Evolutionary conservation across 768 basidiomycete species (phyloP), one percentile per base, ranked within the genome.

Genomic region (Pleurotus eryngii): DNA sequence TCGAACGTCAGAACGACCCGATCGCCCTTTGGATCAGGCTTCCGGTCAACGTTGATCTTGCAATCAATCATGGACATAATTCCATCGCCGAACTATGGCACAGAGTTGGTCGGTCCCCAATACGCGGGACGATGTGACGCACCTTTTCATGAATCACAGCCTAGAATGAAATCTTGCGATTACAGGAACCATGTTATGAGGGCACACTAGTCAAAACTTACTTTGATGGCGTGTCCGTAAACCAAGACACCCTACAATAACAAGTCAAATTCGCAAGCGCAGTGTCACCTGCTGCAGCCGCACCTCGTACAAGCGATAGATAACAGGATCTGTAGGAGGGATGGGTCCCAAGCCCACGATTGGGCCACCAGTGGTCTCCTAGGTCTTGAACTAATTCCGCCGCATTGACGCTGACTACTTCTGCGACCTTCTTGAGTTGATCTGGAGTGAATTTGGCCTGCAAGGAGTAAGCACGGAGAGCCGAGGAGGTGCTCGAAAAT

Each of bases 51-150:
- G 47, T 76, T 77, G 59, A 92, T 78, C 62, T 81, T 85, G 70
- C 90, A 92, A 68, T 92, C 90, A 57, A 92, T 90, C 87, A 92
- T 89, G 17, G 87, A 89, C 89, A 92, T 91, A 59, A 92, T 92
- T 4, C 90, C 90, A 64, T 92, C 90, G 4, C 90, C 90, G 60
- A 91, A 92, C 87, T 89, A 61, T 2, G 57, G 20, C 5, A 61
- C 24, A 45, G 48, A 57, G 9, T 9, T 27, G 17, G 15, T 47
- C 17, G 24, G n/a, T 46, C 2, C 57, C 37, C 24, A 43, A 37
- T 1, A 24, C 18, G 35, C 15, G 14, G 12, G 3, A 15, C 30
- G 26, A 6, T 18, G 46, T 24, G 40, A 48, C 55, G 27, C 14
- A 84, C 83, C 79, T 89, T 89, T 71, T 92, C 90, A 63, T 91